Evolutionary conservation across 1,284 basidiomycete genomes (phyloP).

Genomic region (Phellopilus nigrolimitatus): DNA sequence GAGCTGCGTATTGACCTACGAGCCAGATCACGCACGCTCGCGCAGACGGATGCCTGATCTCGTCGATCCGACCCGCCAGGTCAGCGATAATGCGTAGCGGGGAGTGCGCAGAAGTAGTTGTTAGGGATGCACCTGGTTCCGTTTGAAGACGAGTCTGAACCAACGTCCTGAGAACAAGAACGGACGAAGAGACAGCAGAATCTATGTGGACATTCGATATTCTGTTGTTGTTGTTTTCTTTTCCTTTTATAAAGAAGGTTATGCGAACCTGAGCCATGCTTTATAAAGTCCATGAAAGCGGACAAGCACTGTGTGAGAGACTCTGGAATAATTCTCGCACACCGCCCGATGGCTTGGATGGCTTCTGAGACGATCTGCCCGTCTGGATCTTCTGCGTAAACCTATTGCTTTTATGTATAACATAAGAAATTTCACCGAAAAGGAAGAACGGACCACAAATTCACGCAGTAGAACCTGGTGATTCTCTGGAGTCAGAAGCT

Average conservation of each 20-base stretch:
- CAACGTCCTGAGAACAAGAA: constrained; percentile 80
- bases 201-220: constrained; percentile 29
- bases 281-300: constrained; percentile 73
- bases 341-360: constrained; percentile 73
- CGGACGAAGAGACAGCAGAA: constrained; percentile 70
- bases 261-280: constrained; percentile 49
- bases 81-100: constrained; percentile 68
- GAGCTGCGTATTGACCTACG: constrained; percentile 76
- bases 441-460: constrained; percentile 57
- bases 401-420: constrained; percentile 38
- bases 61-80: constrained; percentile 70
- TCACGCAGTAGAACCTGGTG: constrained; percentile 71
- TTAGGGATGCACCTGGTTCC: constrained; percentile 22
- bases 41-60: constrained; percentile 73
- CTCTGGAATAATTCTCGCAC: constrained; percentile 63
- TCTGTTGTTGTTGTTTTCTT: neutral
- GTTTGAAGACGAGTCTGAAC: constrained; percentile 63
- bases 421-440: constrained; percentile 1
- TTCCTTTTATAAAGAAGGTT: neutral
- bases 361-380: constrained; percentile 67
- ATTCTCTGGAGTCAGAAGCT: constrained; percentile 62
- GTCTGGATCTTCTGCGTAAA: constrained; percentile 71
- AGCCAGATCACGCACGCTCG: constrained; percentile 87
- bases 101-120: constrained; percentile 37
- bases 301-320: constrained; percentile 67